These are phyloP conservation scores for Aegilops sharonensis DNA, from an alignment of 176 grass and related monocot genomes.

Conservation along the genomic window DNA sequence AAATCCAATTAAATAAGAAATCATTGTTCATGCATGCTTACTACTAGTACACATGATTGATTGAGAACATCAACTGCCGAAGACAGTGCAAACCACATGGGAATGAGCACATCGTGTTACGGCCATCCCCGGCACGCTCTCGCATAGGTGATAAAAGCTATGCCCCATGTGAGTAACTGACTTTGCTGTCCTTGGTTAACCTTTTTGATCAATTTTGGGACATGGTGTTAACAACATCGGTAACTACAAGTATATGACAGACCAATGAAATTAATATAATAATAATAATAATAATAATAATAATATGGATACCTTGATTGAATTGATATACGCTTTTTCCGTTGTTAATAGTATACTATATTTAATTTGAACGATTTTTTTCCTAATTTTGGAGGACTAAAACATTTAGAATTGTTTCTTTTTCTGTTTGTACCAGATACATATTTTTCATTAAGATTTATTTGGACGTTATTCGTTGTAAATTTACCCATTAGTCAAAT, in stretches of 20 bases:
- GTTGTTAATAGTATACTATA: rapidly evolving
- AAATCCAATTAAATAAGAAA: too few species aligned
- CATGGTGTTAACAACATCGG: neutral
- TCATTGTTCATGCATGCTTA: too few species aligned
- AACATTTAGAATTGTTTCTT: neutral
- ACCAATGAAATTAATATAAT: neutral
- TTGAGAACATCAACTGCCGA: too few species aligned
- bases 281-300: too few species aligned
- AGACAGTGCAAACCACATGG: too few species aligned
- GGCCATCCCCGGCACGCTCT: neutral
- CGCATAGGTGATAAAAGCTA: neutral
- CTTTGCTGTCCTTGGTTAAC: neutral
- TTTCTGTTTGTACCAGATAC: too few species aligned
- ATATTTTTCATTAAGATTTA: neutral
- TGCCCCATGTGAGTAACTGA: neutral
- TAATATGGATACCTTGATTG: neutral
- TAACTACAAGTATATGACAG: neutral
- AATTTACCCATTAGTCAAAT: neutral
- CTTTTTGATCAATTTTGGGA: neutral
- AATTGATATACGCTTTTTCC: neutral
- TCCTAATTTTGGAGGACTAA: neutral
- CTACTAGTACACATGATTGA: too few species aligned
- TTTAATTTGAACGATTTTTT: neutral
- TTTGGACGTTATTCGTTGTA: neutral
- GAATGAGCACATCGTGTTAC: neutral